These are phyloP conservation scores for Rhodotorula babjevae DNA, from an alignment of 768 basidiomycete species.

Conservation along the genomic window DNA sequence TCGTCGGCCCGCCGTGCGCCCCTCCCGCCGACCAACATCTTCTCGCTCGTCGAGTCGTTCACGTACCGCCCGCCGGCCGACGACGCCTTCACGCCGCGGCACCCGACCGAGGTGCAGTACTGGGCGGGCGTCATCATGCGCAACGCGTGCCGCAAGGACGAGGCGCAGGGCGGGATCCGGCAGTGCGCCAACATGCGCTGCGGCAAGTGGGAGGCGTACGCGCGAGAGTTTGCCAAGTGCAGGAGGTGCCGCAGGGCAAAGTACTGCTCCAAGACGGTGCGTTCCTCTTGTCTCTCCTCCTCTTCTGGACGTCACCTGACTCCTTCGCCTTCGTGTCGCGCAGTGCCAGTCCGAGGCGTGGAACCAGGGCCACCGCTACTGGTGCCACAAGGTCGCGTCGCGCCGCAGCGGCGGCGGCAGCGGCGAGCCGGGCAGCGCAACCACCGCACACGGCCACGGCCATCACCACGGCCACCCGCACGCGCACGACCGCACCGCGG, in stretches of 20 bases:
- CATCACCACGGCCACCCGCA: constrained; percentile 1
- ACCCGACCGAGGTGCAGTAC: constrained; percentile 89
- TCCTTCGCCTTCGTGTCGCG: background rate
- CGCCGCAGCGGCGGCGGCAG: background rate
- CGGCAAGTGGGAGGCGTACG: constrained; percentile 85
- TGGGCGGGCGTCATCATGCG: constrained; percentile 99
- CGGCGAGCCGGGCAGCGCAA: background rate
- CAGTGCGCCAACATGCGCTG: constrained; percentile 99
- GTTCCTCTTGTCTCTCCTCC: background rate
- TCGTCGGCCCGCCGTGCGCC: constrained; percentile 21
- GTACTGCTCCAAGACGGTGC: constrained; percentile 93
- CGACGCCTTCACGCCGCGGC: constrained; percentile 65
- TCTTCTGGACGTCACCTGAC: background rate
- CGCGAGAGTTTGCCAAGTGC: constrained; percentile 95
- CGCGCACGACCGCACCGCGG: background rate
- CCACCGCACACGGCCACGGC: background rate
- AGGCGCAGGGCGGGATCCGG: constrained; percentile 80
- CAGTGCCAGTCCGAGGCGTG: constrained; percentile 86
- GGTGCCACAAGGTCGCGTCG: constrained; percentile 31
- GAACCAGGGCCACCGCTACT: constrained; percentile 88
- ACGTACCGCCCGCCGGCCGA: constrained; percentile 78
- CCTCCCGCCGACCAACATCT: constrained; percentile 63
- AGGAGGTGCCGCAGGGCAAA: constrained; percentile 93
- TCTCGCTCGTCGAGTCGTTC: constrained; percentile 88
- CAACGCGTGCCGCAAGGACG: constrained; percentile 97